phyloP scores from a whole-genome alignment of 345 rosid genomes.

The Eucalyptus sp. region DNA sequence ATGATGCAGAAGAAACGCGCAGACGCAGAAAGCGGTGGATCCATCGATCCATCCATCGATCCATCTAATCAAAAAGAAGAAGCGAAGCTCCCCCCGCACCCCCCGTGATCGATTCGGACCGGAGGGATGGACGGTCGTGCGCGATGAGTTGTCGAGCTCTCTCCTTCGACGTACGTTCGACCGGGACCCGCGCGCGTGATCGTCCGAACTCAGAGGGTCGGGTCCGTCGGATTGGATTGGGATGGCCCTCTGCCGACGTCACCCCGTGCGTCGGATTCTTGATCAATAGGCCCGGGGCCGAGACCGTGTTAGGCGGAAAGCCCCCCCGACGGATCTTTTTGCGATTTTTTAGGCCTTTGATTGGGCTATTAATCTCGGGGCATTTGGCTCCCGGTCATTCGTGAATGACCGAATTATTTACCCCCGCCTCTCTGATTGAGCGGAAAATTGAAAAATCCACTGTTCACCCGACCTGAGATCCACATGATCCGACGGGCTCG shows the following conservation, averaged over 20 bases:
- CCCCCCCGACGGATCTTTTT: not conserved
- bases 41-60: not conserved
- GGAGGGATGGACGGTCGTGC: not conserved
- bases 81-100: not conserved
- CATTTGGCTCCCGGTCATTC: not conserved
- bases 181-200: not conserved
- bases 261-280: not conserved
- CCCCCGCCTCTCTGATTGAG: not conserved
- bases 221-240: not conserved
- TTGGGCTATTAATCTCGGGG: not conserved
- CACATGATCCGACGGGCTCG: accelerated
- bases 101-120: not conserved
- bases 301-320: not conserved
- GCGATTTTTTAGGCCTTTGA: not conserved
- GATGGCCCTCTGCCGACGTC: not conserved
- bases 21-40: not conserved
- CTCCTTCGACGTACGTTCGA: not conserved
- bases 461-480: not conserved
- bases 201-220: not conserved
- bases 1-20: not conserved
- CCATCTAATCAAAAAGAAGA: not conserved
- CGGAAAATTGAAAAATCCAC: not conserved
- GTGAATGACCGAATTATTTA: not conserved
- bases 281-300: not conserved
- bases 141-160: not conserved